Percentiles rank a stretch among this genome's conserved stretches.
These are phyloP conservation scores for Pisolithus albus DNA, from an alignment of 768 basidiomycete species.

Conservation along the genomic window DNA sequence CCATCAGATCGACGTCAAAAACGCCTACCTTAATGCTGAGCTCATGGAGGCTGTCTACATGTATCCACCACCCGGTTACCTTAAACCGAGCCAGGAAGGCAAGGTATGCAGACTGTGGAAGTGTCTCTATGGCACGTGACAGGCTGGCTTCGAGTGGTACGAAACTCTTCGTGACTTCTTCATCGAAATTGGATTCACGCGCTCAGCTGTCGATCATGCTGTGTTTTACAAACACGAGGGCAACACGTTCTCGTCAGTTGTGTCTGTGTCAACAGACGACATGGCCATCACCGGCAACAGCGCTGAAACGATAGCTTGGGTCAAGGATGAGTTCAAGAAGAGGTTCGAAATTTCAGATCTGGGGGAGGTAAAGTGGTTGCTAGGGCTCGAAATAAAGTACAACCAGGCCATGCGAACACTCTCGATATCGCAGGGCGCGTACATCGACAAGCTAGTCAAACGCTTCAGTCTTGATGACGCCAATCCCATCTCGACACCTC, in stretches of 20 bases:
- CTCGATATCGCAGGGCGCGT: conserved; percentile 23
- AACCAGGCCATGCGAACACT: conserved; percentile 14
- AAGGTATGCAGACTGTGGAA: conserved; percentile 20
- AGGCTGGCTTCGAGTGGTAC: conserved; percentile 20
- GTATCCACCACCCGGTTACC: conserved; percentile 16
- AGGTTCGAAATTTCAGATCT: conserved; percentile 28
- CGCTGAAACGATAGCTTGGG: background rate
- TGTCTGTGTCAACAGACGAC: conserved; percentile 1
- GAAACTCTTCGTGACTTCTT: conserved; percentile 1
- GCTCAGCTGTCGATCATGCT: background rate
- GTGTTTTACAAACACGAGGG: conserved; percentile 4
- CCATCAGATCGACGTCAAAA: conserved; percentile 9
- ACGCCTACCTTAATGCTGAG: conserved; percentile 12
- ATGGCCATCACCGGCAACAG: background rate
- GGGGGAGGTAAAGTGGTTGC: conserved; percentile 12
- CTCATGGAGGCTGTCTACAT: conserved; percentile 16
- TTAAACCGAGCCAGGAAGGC: conserved; percentile 2
- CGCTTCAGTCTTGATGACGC: background rate
- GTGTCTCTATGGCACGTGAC: conserved; percentile 28
- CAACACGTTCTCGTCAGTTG: background rate
- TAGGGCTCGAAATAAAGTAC: conserved; percentile 27
- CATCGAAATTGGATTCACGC: background rate
- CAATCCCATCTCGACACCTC: no score
- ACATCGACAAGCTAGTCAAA: conserved; percentile 12
- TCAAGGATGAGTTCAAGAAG: conserved; percentile 14